Evolutionary conservation across 306 rosid genomes (phyloP), one percentile per base, ranked within the genome.

Genomic region (Arachis stenosperma): DNA sequence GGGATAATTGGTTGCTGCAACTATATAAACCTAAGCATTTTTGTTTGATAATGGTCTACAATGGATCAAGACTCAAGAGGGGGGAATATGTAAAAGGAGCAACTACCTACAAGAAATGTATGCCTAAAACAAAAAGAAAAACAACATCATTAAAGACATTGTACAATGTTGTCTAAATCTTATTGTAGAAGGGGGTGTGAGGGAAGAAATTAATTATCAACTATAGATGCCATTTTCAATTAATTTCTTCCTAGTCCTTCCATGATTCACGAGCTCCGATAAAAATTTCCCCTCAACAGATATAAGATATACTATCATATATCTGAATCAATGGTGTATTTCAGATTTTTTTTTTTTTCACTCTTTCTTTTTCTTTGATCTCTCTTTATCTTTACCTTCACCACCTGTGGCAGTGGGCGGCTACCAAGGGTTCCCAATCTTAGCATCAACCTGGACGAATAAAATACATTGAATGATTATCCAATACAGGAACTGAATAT

Each of bases 371-470:
- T 14, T 48, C 12, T 48, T 14, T 48, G 6, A 33, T 46, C 11
- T 48, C 57, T 52, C 41, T 9, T 60, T 56, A 61, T 74, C 36
- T 68, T 78, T 58, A 67, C 29, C 43, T 70, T 75, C 61, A 6
- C 14, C 58, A 61, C 50, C 14, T 57, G 55, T 47, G 44, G 22
- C 22, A 2, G 37, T 4, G 4, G 37, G 37, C 37, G 3, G 59
- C 65, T 65, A 81, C 27, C 78, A 68, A 67, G 51, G 76, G 15
- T 77, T 83, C 76, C 80, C 84, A 33, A 65, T 77, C 83, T 82
- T 86, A 3, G 86, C 76, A 75, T 80, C 72, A 65, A 74, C 90
- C 96, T 88, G 87, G 81, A 82, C 44, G 44, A 85, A 43, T 27
- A 41, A 41, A 39, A 73, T 55, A 79, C 29, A 60, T 27, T 56